Evolutionary conservation across 192 early-diverging fungal species (phyloP).

Genomic region (Coemansia sp.): DNA sequence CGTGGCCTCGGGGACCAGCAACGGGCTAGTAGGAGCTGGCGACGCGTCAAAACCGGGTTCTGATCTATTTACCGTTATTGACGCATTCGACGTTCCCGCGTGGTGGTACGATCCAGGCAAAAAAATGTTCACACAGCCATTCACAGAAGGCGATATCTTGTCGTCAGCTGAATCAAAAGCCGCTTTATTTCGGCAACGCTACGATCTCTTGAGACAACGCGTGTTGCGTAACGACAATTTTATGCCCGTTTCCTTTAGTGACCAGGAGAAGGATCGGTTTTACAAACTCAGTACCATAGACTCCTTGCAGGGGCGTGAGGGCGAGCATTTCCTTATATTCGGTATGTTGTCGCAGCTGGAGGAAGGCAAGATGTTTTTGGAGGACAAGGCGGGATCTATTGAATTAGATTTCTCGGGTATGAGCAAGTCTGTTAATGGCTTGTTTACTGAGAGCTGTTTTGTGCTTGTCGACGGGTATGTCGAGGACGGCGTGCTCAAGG

Average conservation of each 20-base stretch:
- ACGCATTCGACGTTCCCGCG: constrained; percentile 75
- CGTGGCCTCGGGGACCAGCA: constrained; percentile 32
- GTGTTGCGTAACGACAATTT: constrained; percentile 83
- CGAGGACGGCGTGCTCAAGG: constrained; percentile 71
- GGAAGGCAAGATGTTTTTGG: constrained; percentile 81
- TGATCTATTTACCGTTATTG: constrained; percentile 59
- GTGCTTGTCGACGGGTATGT: constrained; percentile 84
- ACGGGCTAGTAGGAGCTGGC: not conserved
- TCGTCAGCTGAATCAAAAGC: constrained; percentile 67
- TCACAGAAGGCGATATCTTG: constrained; percentile 54
- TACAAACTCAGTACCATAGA: constrained; percentile 69
- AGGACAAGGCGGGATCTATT: constrained; percentile 81
- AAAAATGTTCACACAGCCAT: constrained; percentile 65
- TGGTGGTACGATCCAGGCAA: constrained; percentile 69
- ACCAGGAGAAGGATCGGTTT: constrained; percentile 41
- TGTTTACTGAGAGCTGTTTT: constrained; percentile 88
- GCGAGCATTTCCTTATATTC: constrained; percentile 73
- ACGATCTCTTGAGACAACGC: constrained; percentile 78
- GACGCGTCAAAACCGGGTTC: constrained; percentile 10
- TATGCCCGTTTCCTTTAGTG: constrained; percentile 65
- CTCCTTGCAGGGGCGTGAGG: constrained; percentile 74
- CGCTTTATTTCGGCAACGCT: constrained; percentile 75
- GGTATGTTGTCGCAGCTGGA: constrained; percentile 87
- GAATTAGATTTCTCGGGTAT: constrained; percentile 70
- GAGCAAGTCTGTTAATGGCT: constrained; percentile 59